phyloP scores from a whole-genome alignment of 2,329 filamentous ascomycete species.

The Claviceps sp. region DNA sequence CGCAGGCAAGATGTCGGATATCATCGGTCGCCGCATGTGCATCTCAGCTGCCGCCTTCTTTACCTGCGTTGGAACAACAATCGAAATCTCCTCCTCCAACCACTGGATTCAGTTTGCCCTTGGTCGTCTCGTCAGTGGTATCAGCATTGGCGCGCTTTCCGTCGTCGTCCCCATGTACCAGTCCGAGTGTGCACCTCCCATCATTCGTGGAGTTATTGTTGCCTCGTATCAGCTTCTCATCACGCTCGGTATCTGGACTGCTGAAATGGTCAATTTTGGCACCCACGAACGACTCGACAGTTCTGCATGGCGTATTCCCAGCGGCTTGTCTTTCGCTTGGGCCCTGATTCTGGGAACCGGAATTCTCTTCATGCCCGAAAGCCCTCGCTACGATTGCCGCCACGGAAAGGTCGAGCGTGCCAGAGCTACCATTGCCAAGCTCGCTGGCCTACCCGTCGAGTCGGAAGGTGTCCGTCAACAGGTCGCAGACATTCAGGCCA shows the following conservation, averaged over 20 bases:
- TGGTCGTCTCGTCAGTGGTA: constrained; percentile 51
- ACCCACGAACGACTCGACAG: constrained; percentile 34
- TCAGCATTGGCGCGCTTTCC: constrained; percentile 51
- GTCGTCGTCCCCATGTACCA: constrained; percentile 58
- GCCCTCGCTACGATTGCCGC: constrained; percentile 37
- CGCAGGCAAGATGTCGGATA: constrained; percentile 47
- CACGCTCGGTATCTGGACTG: constrained; percentile 51
- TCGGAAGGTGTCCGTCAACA: constrained; percentile 29
- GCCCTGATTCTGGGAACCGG: constrained; percentile 35
- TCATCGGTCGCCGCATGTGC: constrained; percentile 45
- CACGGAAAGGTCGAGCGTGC: constrained; percentile 33
- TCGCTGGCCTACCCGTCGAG: constrained; percentile 28
- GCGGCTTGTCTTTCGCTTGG: constrained; percentile 42
- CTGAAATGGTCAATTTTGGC: constrained; percentile 47
- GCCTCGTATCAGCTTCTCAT: constrained; percentile 56
- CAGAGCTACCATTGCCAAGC: constrained; percentile 31
- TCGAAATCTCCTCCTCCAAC: constrained; percentile 43
- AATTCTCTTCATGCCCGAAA: constrained; percentile 41
- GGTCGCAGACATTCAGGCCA: constrained; percentile 37
- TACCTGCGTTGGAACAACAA: constrained; percentile 49
- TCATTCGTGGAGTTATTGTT: constrained; percentile 50
- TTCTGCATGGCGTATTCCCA: constrained; percentile 49
- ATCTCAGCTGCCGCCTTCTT: constrained; percentile 51
- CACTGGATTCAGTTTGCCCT: constrained; percentile 52
- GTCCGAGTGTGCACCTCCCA: constrained; percentile 49